Percentiles rank a stretch among this genome's conserved stretches.
These are phyloP conservation scores for Conringia planisiliqua DNA, from an alignment of 345 rosid species.

Conservation along the genomic window DNA sequence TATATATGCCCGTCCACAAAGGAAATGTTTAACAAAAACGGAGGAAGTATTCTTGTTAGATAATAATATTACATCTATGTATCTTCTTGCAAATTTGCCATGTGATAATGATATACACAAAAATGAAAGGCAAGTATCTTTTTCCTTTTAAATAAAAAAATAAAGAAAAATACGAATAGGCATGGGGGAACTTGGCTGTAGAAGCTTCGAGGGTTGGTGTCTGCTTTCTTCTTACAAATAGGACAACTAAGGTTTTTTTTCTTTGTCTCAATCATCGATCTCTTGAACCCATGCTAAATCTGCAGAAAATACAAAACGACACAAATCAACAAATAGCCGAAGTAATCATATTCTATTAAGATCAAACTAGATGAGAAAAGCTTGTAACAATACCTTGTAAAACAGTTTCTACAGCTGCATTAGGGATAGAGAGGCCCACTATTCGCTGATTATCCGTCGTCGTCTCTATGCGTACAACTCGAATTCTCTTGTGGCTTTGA, in stretches of 20 bases:
- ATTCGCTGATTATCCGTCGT: slow-evolving; percentile 71
- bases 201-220: not conserved
- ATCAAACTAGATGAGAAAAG: not conserved
- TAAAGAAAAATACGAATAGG: slow-evolving; percentile 21
- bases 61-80: slow-evolving; percentile 28
- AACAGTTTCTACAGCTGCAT: slow-evolving; percentile 85
- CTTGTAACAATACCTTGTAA: slow-evolving; percentile 65
- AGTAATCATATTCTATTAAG: not conserved
- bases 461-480: slow-evolving; percentile 87
- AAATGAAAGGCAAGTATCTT: slow-evolving; percentile 17
- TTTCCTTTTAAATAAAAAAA: not conserved
- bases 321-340: not conserved
- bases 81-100: slow-evolving; percentile 14
- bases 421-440: slow-evolving; percentile 90
- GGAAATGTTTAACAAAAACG: not conserved
- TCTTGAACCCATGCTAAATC: slow-evolving; percentile 98
- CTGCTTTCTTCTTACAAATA: slow-evolving; percentile 13
- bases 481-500: slow-evolving; percentile 78
- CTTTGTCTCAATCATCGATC: slow-evolving; percentile 56
- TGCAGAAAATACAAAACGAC: slow-evolving; percentile 31
- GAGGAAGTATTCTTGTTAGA: slow-evolving; percentile 17
- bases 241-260: not conserved
- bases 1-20: not conserved
- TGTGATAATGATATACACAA: slow-evolving; percentile 33
- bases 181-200: slow-evolving; percentile 3